These are phyloP conservation scores for Mortierella claussenii DNA, from an alignment of 192 early-diverging fungal species.

Conservation along the genomic window DNA sequence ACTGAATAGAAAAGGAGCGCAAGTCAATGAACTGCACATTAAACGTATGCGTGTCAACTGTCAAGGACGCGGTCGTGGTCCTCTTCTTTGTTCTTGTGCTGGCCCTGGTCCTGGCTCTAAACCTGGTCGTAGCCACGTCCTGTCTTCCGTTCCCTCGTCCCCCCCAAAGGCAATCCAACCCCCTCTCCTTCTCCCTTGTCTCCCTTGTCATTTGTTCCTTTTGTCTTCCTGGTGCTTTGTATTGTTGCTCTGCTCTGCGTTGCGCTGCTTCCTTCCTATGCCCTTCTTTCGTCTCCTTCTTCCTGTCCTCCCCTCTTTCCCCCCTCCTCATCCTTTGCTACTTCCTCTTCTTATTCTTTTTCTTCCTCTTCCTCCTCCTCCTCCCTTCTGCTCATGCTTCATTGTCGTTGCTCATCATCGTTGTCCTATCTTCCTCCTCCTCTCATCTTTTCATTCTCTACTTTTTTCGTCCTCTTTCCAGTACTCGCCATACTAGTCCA, in stretches of 20 bases:
- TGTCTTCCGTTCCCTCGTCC: neutral
- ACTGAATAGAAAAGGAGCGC: too few relatives aligned
- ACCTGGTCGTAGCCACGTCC: too few relatives aligned
- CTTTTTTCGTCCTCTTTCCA: neutral
- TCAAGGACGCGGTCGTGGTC: too few relatives aligned
- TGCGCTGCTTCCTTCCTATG: neutral
- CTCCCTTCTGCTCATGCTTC: neutral
- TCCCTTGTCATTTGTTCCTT: neutral
- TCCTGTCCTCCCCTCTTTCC: neutral
- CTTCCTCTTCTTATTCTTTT: constrained; percentile 4
- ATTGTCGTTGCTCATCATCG: too few relatives aligned
- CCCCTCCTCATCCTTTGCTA: neutral
- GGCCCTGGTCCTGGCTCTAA: too few relatives aligned
- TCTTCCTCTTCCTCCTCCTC: neutral
- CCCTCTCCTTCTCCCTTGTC: neutral
- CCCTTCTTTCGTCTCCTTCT: neutral
- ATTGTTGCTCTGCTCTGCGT: too few relatives aligned
- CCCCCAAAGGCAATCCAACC: neutral
- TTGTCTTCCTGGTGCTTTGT: too few relatives aligned
- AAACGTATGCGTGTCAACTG: too few relatives aligned
- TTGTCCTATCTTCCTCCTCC: constrained; percentile 1
- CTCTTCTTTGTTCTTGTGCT: too few relatives aligned
- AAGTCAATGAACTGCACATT: too few relatives aligned
- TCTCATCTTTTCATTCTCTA: constrained; percentile 5
- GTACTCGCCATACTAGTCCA: too few relatives aligned